A percentile compares a stretch with the other conserved stretches of the same genome.
phyloP scores from a whole-genome alignment of 805 yeast species.

The Saccharomycopsis olivae region DNA sequence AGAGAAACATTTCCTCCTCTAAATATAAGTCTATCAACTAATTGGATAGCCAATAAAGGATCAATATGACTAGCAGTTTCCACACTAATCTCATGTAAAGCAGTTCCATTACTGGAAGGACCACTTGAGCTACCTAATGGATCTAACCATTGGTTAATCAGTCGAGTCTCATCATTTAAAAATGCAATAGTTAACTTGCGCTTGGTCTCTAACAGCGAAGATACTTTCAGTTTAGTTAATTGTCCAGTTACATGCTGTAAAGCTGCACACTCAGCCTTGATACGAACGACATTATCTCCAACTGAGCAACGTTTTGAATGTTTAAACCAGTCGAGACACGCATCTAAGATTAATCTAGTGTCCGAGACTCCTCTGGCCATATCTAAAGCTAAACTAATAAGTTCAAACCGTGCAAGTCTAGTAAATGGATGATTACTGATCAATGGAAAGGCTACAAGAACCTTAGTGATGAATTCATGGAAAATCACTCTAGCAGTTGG shows the following conservation, averaged over 20 bases:
- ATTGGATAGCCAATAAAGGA: slow-evolving; percentile 63
- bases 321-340: slow-evolving; percentile 72
- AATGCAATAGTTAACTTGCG: slow-evolving; percentile 48
- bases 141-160: slow-evolving; percentile 67
- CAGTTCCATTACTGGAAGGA: too few relatives aligned
- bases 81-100: slow-evolving; percentile 21
- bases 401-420: slow-evolving; percentile 61
- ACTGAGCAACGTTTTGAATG: slow-evolving; percentile 59
- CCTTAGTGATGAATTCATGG: slow-evolving; percentile 46
- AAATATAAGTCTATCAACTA: too few relatives aligned
- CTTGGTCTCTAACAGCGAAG: slow-evolving; percentile 26
- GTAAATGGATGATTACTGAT: slow-evolving; percentile 84
- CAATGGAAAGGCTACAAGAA: slow-evolving; percentile 36
- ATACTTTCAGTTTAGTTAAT: slow-evolving; percentile 21
- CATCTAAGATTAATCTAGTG: slow-evolving; percentile 45
- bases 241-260: slow-evolving; percentile 41
- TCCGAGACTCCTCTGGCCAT: too few relatives aligned
- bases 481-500: too few relatives aligned
- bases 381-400: slow-evolving; percentile 58
- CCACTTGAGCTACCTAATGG: too few relatives aligned
- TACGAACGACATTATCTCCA: slow-evolving; percentile 70
- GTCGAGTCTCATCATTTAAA: slow-evolving; percentile 64
- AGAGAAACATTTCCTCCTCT: too few relatives aligned
- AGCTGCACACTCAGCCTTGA: slow-evolving; percentile 55
- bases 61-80: slow-evolving; percentile 27